phyloP scores from a whole-genome alignment of 805 yeast genomes.

The Starmerella vaccinii region DNA sequence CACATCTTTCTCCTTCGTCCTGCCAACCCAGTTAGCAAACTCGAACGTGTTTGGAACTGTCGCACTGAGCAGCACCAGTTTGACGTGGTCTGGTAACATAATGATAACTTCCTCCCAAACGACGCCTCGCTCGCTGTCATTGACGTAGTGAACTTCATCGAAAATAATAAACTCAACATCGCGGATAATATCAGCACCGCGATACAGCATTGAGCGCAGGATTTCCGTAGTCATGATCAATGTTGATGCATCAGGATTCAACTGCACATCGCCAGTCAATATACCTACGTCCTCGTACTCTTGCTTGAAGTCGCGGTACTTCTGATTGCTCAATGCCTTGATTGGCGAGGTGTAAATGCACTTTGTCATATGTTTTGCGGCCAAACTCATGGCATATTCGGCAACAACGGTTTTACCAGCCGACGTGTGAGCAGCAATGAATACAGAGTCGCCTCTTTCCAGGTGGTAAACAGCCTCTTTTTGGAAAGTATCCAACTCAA shows the following conservation, averaged over 20 bases:
- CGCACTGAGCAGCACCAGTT: slow-evolving; percentile 81
- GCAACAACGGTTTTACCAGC: slow-evolving; percentile 99
- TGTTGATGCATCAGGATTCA: slow-evolving; percentile 92
- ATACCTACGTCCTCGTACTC: slow-evolving; percentile 83
- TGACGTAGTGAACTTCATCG: slow-evolving; percentile 96
- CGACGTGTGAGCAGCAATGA: slow-evolving; percentile 97
- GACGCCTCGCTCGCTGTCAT: slow-evolving; percentile 94
- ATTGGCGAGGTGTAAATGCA: slow-evolving; percentile 95
- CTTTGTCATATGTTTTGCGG: slow-evolving; percentile 89
- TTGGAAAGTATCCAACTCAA: slow-evolving; percentile 87
- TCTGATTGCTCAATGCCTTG: slow-evolving; percentile 81
- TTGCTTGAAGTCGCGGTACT: slow-evolving; percentile 76
- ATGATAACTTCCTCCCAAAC: slow-evolving; percentile 99
- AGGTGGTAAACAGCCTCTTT: slow-evolving; percentile 93
- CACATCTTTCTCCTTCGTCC: slow-evolving; percentile 91
- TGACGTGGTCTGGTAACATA: slow-evolving; percentile 94
- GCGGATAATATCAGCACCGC: slow-evolving; percentile 92
- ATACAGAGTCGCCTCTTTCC: slow-evolving; percentile 96
- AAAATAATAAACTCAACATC: slow-evolving; percentile 96
- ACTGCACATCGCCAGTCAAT: slow-evolving; percentile 95
- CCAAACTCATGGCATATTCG: slow-evolving; percentile 96
- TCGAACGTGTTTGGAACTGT: slow-evolving; percentile 98
- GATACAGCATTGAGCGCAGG: slow-evolving; percentile 83
- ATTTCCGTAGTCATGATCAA: slow-evolving; percentile 97
- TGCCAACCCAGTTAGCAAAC: slow-evolving; percentile 97